Evolutionary conservation across 768 basidiomycete species (phyloP).

Genomic region (Russula compacta): DNA sequence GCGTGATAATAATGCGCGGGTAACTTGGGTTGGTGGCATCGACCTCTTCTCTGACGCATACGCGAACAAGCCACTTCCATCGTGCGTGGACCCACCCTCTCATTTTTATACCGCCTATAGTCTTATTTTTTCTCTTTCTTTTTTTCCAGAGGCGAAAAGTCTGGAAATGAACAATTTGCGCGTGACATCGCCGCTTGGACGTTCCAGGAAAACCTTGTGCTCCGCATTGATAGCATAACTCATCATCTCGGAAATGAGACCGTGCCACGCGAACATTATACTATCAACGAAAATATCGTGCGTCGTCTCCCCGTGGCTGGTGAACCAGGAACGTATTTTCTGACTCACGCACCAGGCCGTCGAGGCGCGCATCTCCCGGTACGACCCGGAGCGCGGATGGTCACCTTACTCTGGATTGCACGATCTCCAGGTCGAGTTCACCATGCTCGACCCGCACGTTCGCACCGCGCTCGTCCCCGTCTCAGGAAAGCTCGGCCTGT

Average conservation of each 20-base stretch:
- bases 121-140: background rate
- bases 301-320: constrained; percentile 19
- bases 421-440: constrained; percentile 92
- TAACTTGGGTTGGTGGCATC: constrained; percentile 73
- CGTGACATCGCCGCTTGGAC: constrained; percentile 79
- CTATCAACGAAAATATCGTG: constrained; percentile 80
- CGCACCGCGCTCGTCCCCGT: constrained; percentile 67
- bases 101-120: background rate
- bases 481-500: constrained; percentile 49
- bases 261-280: constrained; percentile 61
- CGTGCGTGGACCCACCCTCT: constrained; percentile 33
- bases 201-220: constrained; percentile 77
- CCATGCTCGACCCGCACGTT: constrained; percentile 97
- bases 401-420: constrained; percentile 56
- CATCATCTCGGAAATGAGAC: constrained; percentile 66
- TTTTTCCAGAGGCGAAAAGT: constrained; percentile 41
- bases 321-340: background rate
- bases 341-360: constrained; percentile 45
- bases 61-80: constrained; percentile 50
- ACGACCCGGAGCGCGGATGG: constrained; percentile 53
- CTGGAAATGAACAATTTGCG: constrained; percentile 70
- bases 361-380: constrained; percentile 62
- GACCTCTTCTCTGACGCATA: constrained; percentile 74
- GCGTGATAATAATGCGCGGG: constrained; percentile 61
- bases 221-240: constrained; percentile 65